These are phyloP conservation scores for Ganoderma lingzhi DNA, from an alignment of 1,284 basidiomycete species.

Conservation along the genomic window DNA sequence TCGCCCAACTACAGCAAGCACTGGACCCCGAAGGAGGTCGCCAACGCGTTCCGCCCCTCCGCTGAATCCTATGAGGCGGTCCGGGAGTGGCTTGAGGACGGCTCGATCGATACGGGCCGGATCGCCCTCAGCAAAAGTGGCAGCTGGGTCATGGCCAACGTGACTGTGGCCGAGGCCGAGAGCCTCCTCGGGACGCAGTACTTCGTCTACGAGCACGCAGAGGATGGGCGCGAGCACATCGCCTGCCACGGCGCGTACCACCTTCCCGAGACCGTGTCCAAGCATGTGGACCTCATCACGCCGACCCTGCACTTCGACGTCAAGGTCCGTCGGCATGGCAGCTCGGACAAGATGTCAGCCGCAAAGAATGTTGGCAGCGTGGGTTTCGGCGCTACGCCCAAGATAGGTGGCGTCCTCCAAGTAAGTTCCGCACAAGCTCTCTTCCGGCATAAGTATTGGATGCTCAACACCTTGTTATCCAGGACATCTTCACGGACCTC, in stretches of 20 bases:
- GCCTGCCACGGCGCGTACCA: constrained; percentile 32
- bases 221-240: constrained; percentile 27
- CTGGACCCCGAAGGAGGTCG: constrained; percentile 48
- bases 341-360: constrained; percentile 16
- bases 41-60: constrained; percentile 52
- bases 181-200: constrained; percentile 54
- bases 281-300: constrained; percentile 35
- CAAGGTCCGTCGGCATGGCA: constrained; percentile 23
- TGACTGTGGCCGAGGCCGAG: constrained; percentile 55
- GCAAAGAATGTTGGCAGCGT: constrained; percentile 28
- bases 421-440: constrained; percentile 44
- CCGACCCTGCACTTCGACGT: constrained; percentile 37
- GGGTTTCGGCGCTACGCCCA: constrained; percentile 13
- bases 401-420: constrained; percentile 51
- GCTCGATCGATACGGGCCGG: constrained; percentile 42
- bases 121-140: constrained; percentile 46
- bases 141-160: constrained; percentile 54
- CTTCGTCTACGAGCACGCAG: constrained; percentile 49
- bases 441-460: neutral
- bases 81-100: constrained; percentile 50
- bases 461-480: constrained; percentile 16
- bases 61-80: constrained; percentile 51
- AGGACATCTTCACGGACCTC: constrained; percentile 27
- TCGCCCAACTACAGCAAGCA: constrained; percentile 52
- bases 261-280: constrained; percentile 34